Base-by-base conservation (phyloP, 345 rosid species). In the Bruguiera gymnorhiza region DNA sequence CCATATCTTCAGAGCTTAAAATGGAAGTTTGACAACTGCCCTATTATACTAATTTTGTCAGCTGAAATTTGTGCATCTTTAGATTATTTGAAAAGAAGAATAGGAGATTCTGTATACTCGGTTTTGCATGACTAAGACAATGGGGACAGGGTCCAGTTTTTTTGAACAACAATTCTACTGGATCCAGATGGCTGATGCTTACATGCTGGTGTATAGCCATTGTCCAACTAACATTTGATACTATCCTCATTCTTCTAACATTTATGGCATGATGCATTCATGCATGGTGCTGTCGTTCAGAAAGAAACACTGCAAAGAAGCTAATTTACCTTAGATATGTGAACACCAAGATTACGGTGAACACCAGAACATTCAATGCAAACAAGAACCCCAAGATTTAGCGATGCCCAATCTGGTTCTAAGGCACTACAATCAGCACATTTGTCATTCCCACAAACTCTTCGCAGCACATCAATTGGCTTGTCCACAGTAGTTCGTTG, bases 381-480 rank as follows among this genome's bases (percentile, higher is more conserved):
- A 83, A 96, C 87, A 78, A 92, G 99, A 82, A 96, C 88, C 24
- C 98, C 98, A 3, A 92, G 85, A 75, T 96, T 92, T 76, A 96
- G 79, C 68, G 99, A 96, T n/a, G 99, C 98, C 99, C 99, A 96
- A 80, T 96, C 97, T 59, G 98, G 99, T 80, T 96, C 99, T 68
- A 87, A 87, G 73, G 95, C 87, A 71, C 99, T 92, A 88, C 99
- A 96, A 85, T 96, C 99, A 34, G 99, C 99, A 85, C 98, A 92
- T 76, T 80, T 92, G 70, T 92, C 98, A 78, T 96, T 96, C 66
- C 99, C 99, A 73, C 83, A 77, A 8, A 92, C 99, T 80, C 84
- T 85, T 37, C 80, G 84, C 69, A 92, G 70, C 72, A 86, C 83
- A 70, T 88, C 96, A 73, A 92, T 89, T 77, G 98, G 97, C 84